phyloP scores from a whole-genome alignment of 306 rosid genomes.

The Erythrophleum fordii region DNA sequence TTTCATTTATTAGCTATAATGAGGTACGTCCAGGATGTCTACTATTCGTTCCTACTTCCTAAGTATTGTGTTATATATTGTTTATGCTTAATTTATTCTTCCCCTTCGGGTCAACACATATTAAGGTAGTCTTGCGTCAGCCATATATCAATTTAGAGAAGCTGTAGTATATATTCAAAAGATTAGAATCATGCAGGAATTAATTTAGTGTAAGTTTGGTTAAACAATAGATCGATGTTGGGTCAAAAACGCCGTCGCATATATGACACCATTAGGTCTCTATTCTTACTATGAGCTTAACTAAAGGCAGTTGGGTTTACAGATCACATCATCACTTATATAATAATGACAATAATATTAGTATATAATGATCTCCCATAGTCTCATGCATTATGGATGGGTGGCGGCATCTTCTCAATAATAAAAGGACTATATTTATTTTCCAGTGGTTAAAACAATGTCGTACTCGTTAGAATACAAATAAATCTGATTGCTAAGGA shows the following conservation, averaged over 20 bases:
- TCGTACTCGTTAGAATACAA: not conserved
- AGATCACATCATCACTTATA: conserved; percentile 10
- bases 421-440: not conserved
- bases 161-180: too few relatives aligned
- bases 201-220: too few relatives aligned
- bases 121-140: too few relatives aligned
- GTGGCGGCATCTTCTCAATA: conserved; percentile 10
- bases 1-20: not conserved
- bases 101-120: too few relatives aligned
- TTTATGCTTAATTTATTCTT: too few relatives aligned
- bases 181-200: too few relatives aligned
- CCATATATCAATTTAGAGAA: too few relatives aligned
- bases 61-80: not conserved
- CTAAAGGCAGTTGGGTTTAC: not conserved
- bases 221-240: not conserved
- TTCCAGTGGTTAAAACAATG: not conserved
- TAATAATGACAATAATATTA: too few relatives aligned
- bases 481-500: too few relatives aligned
- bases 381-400: not conserved
- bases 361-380: too few relatives aligned
- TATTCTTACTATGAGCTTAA: not conserved
- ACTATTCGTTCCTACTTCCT: not conserved
- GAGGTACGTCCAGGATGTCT: not conserved
- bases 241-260: too few relatives aligned
- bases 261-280: too few relatives aligned